These are phyloP conservation scores for Ogataea zsoltii DNA, from an alignment of 805 yeast species.

Conservation along the genomic window DNA sequence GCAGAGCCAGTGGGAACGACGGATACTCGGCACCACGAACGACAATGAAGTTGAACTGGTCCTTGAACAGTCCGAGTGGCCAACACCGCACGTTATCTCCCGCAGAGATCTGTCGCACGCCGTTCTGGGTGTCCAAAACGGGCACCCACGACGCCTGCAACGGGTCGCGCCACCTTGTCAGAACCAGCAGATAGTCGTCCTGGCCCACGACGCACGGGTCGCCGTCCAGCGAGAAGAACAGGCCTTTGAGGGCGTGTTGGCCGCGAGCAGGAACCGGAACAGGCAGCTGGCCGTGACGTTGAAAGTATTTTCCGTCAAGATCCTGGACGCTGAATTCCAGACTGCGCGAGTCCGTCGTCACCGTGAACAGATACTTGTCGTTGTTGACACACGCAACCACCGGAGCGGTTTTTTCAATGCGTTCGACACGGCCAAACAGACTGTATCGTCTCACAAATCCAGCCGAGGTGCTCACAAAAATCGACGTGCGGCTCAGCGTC, in stretches of 20 bases:
- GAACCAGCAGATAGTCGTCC: slow-evolving; percentile 67
- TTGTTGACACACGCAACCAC: slow-evolving; percentile 71
- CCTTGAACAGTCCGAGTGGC: slow-evolving; percentile 82
- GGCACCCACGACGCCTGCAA: slow-evolving; percentile 88
- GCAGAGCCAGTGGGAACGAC: slow-evolving; percentile 79
- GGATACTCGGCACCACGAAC: slow-evolving; percentile 76
- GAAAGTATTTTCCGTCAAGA: slow-evolving; percentile 36
- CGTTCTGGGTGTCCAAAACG: slow-evolving; percentile 59
- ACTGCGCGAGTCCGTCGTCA: slow-evolving; percentile 39
- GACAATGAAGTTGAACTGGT: slow-evolving; percentile 70
- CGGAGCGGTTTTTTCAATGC: slow-evolving; percentile 70
- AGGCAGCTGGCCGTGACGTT: slow-evolving; percentile 50
- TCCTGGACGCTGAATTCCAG: slow-evolving; percentile 39
- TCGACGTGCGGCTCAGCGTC: slow-evolving; percentile 60
- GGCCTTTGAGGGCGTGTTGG: slow-evolving; percentile 49
- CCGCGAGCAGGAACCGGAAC: slow-evolving; percentile 23
- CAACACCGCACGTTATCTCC: slow-evolving; percentile 71
- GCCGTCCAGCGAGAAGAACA: slow-evolving; percentile 85
- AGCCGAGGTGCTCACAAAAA: slow-evolving; percentile 68
- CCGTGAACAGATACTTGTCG: slow-evolving; percentile 53
- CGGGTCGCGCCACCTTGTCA: slow-evolving; percentile 77
- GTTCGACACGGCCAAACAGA: slow-evolving; percentile 68
- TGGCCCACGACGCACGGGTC: slow-evolving; percentile 89
- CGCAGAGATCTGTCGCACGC: slow-evolving; percentile 50
- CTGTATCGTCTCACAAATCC: slow-evolving; percentile 78